Percentiles rank a stretch among this genome's conserved stretches.
Conservation (phyloP, 768 basidiomycete species). For the Asterophora parasitica region DNA sequence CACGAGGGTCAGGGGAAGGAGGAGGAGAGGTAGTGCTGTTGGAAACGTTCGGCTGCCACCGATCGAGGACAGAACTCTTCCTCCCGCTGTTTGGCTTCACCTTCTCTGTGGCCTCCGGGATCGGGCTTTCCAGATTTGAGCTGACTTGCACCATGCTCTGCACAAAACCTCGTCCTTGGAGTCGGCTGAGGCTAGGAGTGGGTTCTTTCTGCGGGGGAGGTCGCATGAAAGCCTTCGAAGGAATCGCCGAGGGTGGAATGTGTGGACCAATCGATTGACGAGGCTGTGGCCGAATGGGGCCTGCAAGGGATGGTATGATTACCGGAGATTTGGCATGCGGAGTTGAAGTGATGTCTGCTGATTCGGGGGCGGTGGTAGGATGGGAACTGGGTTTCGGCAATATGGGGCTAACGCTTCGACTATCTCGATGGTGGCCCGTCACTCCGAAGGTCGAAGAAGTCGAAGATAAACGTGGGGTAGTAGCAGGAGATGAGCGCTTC, state of each 20-base stretch:
- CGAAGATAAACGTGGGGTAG: background rate
- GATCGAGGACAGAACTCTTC: constrained; percentile 61
- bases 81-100: constrained; percentile 27
- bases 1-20: constrained; percentile 37
- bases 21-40: constrained; percentile 26
- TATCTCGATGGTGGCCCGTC: constrained; percentile 3
- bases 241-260: constrained; percentile 36
- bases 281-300: constrained; percentile 48
- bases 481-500: background rate
- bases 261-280: constrained; percentile 42
- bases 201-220: constrained; percentile 58
- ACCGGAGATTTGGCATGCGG: constrained; percentile 33
- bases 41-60: constrained; percentile 52
- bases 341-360: constrained; percentile 18
- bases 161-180: constrained; percentile 85
- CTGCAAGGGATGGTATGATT: constrained; percentile 40
- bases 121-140: constrained; percentile 43
- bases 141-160: constrained; percentile 77
- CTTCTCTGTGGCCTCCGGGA: constrained; percentile 28
- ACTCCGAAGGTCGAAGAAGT: background rate
- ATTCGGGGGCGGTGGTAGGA: constrained; percentile 24
- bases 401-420: constrained; percentile 6
- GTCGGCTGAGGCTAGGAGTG: constrained; percentile 75
- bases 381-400: constrained; percentile 10
- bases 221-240: constrained; percentile 59